Conservation (phyloP, 352 stramenopile species). For the Globisporangium splendens region DNA sequence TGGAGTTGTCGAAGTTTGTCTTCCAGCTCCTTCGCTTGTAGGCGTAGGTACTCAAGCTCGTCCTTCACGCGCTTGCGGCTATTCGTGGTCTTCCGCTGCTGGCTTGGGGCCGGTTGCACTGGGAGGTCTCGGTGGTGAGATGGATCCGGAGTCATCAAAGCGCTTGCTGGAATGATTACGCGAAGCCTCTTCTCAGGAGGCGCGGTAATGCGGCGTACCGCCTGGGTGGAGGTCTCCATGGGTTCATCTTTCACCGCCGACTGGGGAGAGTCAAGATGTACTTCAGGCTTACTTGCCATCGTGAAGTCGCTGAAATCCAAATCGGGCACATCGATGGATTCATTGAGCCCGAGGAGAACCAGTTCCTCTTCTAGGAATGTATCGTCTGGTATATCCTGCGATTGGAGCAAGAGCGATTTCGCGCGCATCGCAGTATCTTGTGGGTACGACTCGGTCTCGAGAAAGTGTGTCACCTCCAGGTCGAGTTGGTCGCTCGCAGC, state of each 20-base stretch:
- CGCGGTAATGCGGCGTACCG: no score
- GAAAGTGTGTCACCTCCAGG: conserved; percentile 8
- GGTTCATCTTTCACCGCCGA: no score
- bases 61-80: conserved; percentile 5
- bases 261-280: no score
- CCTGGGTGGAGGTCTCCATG: background rate
- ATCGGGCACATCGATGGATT: conserved; percentile 12
- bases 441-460: conserved; percentile 7
- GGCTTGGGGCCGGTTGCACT: no score
- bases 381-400: no score
- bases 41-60: conserved; percentile 9
- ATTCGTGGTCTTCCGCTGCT: background rate
- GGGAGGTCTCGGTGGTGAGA: background rate
- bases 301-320: conserved; percentile 7
- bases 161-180: conserved; percentile 9
- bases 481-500: conserved; percentile 1
- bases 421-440: no score
- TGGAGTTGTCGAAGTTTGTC: conserved; percentile 4
- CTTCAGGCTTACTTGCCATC: background rate
- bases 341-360: conserved; percentile 7
- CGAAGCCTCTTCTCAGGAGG: background rate
- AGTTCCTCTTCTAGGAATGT: conserved; percentile 6
- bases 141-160: background rate
- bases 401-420: no score
- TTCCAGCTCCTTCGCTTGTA: conserved; percentile 5